These are phyloP conservation scores for Berkeleyomyces basicola DNA, from an alignment of 2,329 filamentous ascomycete genomes.

Conservation along the genomic window DNA sequence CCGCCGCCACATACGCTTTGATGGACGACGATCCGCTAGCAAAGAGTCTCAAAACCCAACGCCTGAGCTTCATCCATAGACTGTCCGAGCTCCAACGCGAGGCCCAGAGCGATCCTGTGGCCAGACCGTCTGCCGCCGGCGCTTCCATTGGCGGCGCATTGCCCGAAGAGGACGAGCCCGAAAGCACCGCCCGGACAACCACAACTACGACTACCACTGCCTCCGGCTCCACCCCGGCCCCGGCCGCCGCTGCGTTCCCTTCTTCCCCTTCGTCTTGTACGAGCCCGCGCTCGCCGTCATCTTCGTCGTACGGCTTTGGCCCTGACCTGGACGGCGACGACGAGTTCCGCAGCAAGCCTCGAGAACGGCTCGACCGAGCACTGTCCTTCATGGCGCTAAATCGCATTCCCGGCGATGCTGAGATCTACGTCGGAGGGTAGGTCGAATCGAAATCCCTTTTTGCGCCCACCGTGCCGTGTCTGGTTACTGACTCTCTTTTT, in stretches of 20 bases:
- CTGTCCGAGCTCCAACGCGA: slow-evolving; percentile 12
- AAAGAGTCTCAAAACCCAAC: slow-evolving; percentile 13
- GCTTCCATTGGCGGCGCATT: background rate
- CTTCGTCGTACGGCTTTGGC: background rate
- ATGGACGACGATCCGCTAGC: slow-evolving; percentile 14
- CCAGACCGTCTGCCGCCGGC: background rate
- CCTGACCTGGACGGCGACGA: slow-evolving; percentile 4
- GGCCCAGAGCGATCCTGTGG: slow-evolving; percentile 8
- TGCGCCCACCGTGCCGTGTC: slow-evolving; percentile 12
- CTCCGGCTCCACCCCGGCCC: background rate
- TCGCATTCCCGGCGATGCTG: slow-evolving; percentile 26
- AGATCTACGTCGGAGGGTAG: slow-evolving; percentile 26
- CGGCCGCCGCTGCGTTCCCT: background rate
- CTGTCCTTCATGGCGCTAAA: slow-evolving; percentile 25
- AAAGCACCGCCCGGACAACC: background rate
- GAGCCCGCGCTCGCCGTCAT: background rate
- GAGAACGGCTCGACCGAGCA: slow-evolving; percentile 10
- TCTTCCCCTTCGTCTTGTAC: background rate
- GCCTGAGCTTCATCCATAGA: slow-evolving; percentile 13
- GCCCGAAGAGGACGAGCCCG: slow-evolving; percentile 3
- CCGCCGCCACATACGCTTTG: background rate
- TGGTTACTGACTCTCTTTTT: background rate
- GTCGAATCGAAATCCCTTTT: slow-evolving; percentile 14
- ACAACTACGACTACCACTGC: background rate
- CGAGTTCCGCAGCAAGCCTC: slow-evolving; percentile 9